A percentile compares a stretch with the other conserved stretches of the same genome.
These are phyloP conservation scores for Lactarius sp. DNA, from an alignment of 768 basidiomycete genomes.

Conservation along the genomic window DNA sequence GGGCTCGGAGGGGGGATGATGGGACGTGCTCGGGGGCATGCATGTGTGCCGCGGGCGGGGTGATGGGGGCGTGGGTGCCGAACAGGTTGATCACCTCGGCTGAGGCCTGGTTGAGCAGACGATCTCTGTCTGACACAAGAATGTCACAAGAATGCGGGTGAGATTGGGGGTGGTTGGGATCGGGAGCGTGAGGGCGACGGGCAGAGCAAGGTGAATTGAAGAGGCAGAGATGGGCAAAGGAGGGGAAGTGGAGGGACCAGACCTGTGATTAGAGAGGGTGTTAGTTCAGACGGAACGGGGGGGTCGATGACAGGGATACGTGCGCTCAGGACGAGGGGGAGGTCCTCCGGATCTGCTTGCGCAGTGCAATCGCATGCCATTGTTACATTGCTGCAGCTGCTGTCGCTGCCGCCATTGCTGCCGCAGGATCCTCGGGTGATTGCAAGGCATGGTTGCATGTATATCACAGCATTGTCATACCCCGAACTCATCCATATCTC, in stretches of 20 bases:
- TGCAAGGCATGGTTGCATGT: too few relatives aligned
- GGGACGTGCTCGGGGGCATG: slow-evolving; percentile 54
- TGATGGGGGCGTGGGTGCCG: slow-evolving; percentile 56
- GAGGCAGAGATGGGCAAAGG: slow-evolving; percentile 75
- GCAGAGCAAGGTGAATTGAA: slow-evolving; percentile 34
- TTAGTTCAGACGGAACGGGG: neutral
- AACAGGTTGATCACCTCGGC: slow-evolving; percentile 82
- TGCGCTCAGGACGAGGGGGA: slow-evolving; percentile 61
- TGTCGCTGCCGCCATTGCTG: too few relatives aligned
- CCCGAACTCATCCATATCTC: too few relatives aligned
- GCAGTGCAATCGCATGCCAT: slow-evolving; percentile 81
- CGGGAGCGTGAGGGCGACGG: too few relatives aligned
- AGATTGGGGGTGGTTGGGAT: too few relatives aligned
- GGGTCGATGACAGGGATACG: slow-evolving; percentile 29
- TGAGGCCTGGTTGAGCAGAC: slow-evolving; percentile 59
- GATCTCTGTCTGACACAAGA: too few relatives aligned
- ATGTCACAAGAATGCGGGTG: too few relatives aligned
- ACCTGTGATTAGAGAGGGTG: slow-evolving; percentile 42
- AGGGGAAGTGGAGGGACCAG: slow-evolving; percentile 79
- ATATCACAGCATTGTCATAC: too few relatives aligned
- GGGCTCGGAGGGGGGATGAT: slow-evolving; percentile 46
- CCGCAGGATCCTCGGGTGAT: too few relatives aligned
- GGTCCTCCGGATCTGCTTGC: slow-evolving; percentile 60
- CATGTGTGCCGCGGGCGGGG: slow-evolving; percentile 46
- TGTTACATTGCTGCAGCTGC: neutral